Conservation (phyloP, 2,329 filamentous ascomycete species). For the Epichloe coenophiala region DNA sequence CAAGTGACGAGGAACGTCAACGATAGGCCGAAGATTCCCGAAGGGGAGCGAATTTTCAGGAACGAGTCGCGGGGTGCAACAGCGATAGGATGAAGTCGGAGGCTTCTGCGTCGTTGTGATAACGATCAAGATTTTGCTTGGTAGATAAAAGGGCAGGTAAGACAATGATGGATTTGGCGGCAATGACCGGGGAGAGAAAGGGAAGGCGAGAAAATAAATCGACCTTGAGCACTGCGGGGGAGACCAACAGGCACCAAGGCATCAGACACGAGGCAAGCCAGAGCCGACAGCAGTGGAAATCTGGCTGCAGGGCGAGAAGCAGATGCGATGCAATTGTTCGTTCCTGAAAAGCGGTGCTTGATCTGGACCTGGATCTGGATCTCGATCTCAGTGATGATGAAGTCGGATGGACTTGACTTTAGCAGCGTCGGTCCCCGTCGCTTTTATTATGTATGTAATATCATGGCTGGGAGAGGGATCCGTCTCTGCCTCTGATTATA, state of each 20-base stretch:
- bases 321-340: conserved; percentile 3
- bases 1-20: conserved; percentile 6
- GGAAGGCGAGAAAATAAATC: neutral
- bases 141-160: conserved; percentile 6
- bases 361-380: neutral
- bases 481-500: too few relatives aligned
- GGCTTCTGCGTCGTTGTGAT: conserved; percentile 5
- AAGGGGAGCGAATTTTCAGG: neutral
- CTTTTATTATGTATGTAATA: conserved; percentile 31
- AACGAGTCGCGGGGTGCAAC: neutral
- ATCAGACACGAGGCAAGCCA: neutral
- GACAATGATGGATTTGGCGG: conserved; percentile 9
- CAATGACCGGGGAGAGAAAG: conserved; percentile 2
- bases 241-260: neutral
- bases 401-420: conserved; percentile 11
- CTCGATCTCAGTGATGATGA: conserved; percentile 13
- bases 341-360: neutral
- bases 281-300: neutral
- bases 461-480: conserved; percentile 19
- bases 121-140: conserved; percentile 7
- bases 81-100: conserved; percentile 5
- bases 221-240: conserved; percentile 4
- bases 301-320: neutral
- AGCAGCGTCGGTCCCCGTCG: conserved; percentile 16
- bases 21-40: neutral